A percentile compares a stretch with the other conserved stretches of the same genome.
These are phyloP conservation scores for Saksenaea vasiformis DNA, from an alignment of 371 early-diverging fungal genomes.

Conservation along the genomic window DNA sequence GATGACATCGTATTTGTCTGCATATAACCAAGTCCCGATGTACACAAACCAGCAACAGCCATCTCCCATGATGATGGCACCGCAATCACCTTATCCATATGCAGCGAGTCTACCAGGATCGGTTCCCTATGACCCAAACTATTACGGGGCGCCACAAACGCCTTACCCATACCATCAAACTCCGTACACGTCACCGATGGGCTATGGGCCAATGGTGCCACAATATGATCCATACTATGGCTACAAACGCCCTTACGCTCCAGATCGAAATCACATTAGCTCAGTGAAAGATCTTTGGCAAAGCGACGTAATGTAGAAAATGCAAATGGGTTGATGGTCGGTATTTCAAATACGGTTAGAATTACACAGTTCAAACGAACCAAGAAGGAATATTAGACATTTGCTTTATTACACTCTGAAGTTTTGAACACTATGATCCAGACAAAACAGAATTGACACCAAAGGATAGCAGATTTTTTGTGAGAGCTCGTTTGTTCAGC, in stretches of 20 bases:
- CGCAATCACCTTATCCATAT: background rate
- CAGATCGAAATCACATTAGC: background rate
- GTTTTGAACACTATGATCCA: too few relatives aligned
- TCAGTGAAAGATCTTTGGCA: slow-evolving; percentile 3
- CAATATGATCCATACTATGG: background rate
- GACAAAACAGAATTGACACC: too few relatives aligned
- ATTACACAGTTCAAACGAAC: too few relatives aligned
- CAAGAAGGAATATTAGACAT: too few relatives aligned
- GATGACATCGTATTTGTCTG: background rate
- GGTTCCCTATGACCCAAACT: background rate
- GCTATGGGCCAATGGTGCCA: background rate
- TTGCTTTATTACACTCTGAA: too few relatives aligned
- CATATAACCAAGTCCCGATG: background rate
- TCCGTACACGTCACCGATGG: background rate
- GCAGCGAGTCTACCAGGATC: background rate
- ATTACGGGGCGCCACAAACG: background rate
- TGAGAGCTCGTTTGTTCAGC: too few relatives aligned
- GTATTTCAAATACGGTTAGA: too few relatives aligned
- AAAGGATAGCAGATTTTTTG: too few relatives aligned
- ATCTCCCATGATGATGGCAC: background rate
- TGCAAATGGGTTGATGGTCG: too few relatives aligned
- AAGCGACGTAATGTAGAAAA: background rate
- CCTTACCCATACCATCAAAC: background rate
- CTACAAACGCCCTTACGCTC: background rate
- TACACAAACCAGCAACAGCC: background rate